Base-by-base conservation (phyloP, 495 filamentous ascomycete genomes). In the Penicillium malachiteum region DNA sequence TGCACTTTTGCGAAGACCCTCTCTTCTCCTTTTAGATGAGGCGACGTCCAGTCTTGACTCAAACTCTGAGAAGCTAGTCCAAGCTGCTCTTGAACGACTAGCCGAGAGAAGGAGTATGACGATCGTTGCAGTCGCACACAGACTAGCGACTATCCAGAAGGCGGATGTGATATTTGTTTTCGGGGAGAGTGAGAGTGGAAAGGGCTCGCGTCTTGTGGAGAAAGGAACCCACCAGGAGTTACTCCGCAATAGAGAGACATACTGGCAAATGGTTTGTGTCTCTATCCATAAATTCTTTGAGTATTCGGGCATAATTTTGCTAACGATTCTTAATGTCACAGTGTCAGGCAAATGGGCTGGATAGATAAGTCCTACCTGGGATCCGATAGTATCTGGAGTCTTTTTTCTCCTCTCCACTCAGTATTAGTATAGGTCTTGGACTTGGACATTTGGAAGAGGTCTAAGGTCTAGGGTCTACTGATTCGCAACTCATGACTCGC, bases 1-100 rank as follows among this genome's bases (percentile, higher is more conserved):
- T 11, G 88, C 89, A 0, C 70, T 92, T 26, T 78, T 94, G 3
- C 79, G 88, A 10, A 79, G 86, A 37, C 88, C 90, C 1, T 68
- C 74, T 18, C 71, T 92, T 21, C 66, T 92, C 52, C 66, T 94
- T 11, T 72, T 93, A 1, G 89, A 93, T 59, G 89, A 92, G 70
- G 84, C 89, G 3, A 92, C 89, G 2, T 82, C 77, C 17, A 81
- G 82, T 18, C 73, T 92, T n/a, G 89, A 93, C 57, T 82, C 84
- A 3, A 80, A 88, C 68, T 82, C 80, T 12, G 89, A 93, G 72
- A 78, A 77, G 54, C 62, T 86, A 30, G 78, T 93, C 6, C 87
- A 91, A 68, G 75, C 76, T 17, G 86, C 85, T 3, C 78, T 92
- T 46, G 83, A 86, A 52, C 11, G 34, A 18, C 14, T 55, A 5